Evolutionary conservation across 441 rosid genomes (phyloP).

Genomic region (Pelargonium australe): DNA sequence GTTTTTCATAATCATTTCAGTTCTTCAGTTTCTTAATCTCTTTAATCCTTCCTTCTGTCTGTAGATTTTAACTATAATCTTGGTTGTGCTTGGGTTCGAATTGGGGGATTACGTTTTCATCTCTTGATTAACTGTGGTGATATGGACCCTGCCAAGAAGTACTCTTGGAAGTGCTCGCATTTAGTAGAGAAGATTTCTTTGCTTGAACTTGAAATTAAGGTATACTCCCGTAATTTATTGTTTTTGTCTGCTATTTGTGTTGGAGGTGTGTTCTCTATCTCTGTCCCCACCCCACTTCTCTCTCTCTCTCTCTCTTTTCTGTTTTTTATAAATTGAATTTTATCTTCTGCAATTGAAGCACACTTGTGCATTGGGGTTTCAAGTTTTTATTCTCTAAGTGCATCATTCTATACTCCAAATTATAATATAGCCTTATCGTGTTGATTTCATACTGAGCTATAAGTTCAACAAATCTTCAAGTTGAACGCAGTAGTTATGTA

Average conservation of each 20-base stretch:
- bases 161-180: conserved; percentile 50
- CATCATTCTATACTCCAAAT: neutral
- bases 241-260: neutral
- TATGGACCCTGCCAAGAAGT: conserved; percentile 79
- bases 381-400: neutral
- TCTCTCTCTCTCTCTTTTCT: no score
- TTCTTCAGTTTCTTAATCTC: neutral
- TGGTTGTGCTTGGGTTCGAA: conserved; percentile 69
- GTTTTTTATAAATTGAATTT: no score
- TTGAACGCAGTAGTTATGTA: no score
- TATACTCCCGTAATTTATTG: conserved; percentile 13
- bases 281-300: no score
- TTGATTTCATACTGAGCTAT: no score
- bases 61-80: conserved; percentile 46
- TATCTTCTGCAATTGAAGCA: no score
- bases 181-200: conserved; percentile 51
- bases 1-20: no score
- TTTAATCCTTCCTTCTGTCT: neutral
- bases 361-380: neutral
- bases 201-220: conserved; percentile 75
- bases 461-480: no score
- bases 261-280: no score
- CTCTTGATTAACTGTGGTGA: conserved; percentile 60
- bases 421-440: no score
- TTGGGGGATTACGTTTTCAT: conserved; percentile 69